phyloP scores from a whole-genome alignment of 2,329 filamentous ascomycete genomes.

The Fusarium concolor region DNA sequence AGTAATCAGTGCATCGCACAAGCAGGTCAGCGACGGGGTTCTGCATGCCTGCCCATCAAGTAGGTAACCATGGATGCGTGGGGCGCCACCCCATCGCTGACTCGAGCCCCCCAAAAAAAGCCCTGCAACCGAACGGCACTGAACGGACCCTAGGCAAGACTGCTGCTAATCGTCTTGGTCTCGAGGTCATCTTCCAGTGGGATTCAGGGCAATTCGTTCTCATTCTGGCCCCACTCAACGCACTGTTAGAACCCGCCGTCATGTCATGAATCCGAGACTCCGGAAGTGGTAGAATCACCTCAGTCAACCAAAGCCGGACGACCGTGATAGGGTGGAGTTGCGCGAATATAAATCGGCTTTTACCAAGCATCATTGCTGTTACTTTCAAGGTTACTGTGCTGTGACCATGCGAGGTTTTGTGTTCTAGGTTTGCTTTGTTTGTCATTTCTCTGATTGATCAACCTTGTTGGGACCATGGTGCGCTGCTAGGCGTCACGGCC shows the following conservation, averaged over 20 bases:
- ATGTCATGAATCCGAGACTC: constrained; percentile 31
- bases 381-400: constrained; percentile 35
- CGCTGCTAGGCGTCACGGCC: not conserved
- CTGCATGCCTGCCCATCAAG: not conserved
- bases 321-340: constrained; percentile 50
- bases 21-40: constrained; percentile 1
- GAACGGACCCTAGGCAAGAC: not conserved
- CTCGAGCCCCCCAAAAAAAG: constrained; percentile 8
- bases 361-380: constrained; percentile 17
- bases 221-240: constrained; percentile 6
- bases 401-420: constrained; percentile 1
- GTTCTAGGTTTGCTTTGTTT: constrained; percentile 11
- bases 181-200: constrained; percentile 19
- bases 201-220: constrained; percentile 28
- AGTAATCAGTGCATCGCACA: constrained; percentile 4
- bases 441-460: constrained; percentile 2
- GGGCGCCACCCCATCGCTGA: constrained; percentile 13
- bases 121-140: constrained; percentile 1
- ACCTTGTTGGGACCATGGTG: not conserved
- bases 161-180: constrained; percentile 1
- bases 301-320: constrained; percentile 26
- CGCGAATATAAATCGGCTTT: constrained; percentile 53
- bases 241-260: constrained; percentile 18
- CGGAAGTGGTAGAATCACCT: constrained; percentile 7
- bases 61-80: not conserved